phyloP scores from a whole-genome alignment of 2,329 filamentous ascomycete species.

The Ophiostoma pallidulum region DNA sequence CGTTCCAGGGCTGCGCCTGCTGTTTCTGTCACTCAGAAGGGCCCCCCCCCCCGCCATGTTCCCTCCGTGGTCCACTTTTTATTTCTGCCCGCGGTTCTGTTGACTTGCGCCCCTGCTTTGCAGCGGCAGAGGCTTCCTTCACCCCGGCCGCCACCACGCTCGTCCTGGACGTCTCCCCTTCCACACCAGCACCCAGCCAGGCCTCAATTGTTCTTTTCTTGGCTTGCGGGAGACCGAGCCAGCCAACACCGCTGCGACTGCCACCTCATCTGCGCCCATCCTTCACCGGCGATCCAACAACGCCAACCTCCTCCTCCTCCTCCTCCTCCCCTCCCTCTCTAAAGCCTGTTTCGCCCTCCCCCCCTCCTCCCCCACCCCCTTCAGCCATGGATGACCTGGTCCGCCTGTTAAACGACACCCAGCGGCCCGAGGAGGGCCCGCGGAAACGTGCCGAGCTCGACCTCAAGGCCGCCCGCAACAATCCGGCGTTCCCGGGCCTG shows the following conservation, averaged over 20 bases:
- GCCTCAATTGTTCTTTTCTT: not conserved
- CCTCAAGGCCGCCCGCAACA: slow-evolving; percentile 60
- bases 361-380: not conserved
- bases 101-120: no score
- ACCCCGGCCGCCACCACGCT: not conserved
- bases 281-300: not conserved
- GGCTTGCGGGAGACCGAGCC: not conserved
- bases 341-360: not conserved
- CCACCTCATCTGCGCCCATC: not conserved
- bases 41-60: not conserved
- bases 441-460: slow-evolving; percentile 82
- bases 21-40: not conserved
- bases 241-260: not conserved
- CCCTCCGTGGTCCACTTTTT: not conserved
- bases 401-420: slow-evolving; percentile 77
- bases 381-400: slow-evolving; percentile 83
- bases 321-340: not conserved
- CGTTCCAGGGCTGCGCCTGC: not conserved
- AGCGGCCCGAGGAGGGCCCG: slow-evolving; percentile 63
- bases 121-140: no score
- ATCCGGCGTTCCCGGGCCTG: slow-evolving; percentile 65
- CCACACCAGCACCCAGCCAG: not conserved
- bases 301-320: not conserved
- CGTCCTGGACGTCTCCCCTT: not conserved
- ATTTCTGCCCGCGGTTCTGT: not conserved